Percentiles rank a stretch among this genome's conserved stretches.
Evolutionary conservation across 495 filamentous ascomycete species (phyloP).

Genomic region (Glarea lozoyensis): DNA sequence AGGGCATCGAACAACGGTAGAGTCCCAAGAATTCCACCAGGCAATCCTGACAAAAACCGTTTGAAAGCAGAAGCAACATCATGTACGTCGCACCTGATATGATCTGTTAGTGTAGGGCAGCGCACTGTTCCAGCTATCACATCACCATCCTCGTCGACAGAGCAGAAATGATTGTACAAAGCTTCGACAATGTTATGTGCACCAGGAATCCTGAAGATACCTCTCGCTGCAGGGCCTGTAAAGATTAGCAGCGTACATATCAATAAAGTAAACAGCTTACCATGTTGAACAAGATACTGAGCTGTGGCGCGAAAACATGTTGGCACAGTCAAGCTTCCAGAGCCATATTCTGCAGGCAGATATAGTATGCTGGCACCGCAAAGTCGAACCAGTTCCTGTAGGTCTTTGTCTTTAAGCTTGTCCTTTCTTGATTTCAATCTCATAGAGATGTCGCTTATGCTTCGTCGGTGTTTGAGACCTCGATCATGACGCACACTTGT

Average conservation of each 20-base stretch:
- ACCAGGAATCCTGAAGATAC: constrained; percentile 58
- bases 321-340: constrained; percentile 55
- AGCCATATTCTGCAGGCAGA: constrained; percentile 57
- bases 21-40: constrained; percentile 67
- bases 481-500: constrained; percentile 23
- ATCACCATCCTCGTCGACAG: constrained; percentile 36
- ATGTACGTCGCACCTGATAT: constrained; percentile 48
- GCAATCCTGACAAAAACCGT: constrained; percentile 57
- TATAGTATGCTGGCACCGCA: constrained; percentile 62
- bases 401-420: constrained; percentile 48
- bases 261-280: constrained; percentile 32
- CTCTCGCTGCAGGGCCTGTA: constrained; percentile 22
- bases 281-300: constrained; percentile 55
- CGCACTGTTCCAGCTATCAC: constrained; percentile 42
- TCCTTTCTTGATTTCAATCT: constrained; percentile 42
- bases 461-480: constrained; percentile 30
- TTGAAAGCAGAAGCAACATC: constrained; percentile 70
- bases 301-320: constrained; percentile 68
- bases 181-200: constrained; percentile 42
- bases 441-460: constrained; percentile 41
- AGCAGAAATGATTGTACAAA: constrained; percentile 54
- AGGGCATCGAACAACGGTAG: constrained; percentile 55
- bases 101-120: constrained; percentile 42
- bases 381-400: constrained; percentile 60
- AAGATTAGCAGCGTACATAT: background rate